Conservation (phyloP, 163 green algal species). For the Scenedesmus sp. region DNA sequence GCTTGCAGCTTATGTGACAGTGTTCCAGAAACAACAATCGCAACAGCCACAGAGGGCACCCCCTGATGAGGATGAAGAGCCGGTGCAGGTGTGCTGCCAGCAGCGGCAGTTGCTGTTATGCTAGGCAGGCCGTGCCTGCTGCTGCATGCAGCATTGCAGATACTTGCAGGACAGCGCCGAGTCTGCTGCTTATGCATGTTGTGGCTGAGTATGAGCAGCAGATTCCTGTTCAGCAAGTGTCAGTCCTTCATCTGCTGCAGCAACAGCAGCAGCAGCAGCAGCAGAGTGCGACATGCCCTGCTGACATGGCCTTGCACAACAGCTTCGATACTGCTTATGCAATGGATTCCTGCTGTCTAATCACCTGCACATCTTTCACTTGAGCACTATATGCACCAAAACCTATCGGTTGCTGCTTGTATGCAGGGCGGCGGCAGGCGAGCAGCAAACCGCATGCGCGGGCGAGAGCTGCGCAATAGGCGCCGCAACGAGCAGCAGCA, state of each 20-base stretch:
- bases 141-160: background rate
- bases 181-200: background rate
- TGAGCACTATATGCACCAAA: background rate
- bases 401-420: background rate
- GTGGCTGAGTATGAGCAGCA: too few relatives aligned
- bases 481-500: conserved; percentile 32
- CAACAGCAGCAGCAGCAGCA: background rate
- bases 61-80: background rate
- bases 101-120: background rate
- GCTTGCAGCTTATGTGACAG: conserved; percentile 11
- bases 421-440: conserved; percentile 7
- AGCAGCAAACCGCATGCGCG: conserved; percentile 31
- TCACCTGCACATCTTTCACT: background rate
- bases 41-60: background rate
- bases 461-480: background rate
- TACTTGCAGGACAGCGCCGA: background rate
- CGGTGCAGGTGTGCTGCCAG: conserved; percentile 10
- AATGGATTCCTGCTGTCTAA: background rate
- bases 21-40: conserved; percentile 4
- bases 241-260: background rate
- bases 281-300: background rate
- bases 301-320: background rate
- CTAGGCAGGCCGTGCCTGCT: background rate
- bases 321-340: background rate
- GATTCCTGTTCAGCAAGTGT: background rate